These are phyloP conservation scores for Oehlia diaphana DNA, from an alignment of 192 early-diverging fungal species.

Conservation along the genomic window DNA sequence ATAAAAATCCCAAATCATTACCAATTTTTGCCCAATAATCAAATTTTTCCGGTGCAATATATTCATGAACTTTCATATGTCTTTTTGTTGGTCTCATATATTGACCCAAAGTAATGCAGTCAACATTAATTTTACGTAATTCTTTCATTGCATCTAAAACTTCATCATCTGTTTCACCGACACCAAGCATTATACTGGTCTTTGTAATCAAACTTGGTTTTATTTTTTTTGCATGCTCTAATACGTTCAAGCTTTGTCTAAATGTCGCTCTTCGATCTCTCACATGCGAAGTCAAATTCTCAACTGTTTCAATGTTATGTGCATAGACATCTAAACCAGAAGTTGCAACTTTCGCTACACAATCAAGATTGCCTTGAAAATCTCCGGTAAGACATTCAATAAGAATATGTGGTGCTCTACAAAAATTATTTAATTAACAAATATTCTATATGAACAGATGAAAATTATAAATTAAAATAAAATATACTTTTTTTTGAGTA, in stretches of 20 bases:
- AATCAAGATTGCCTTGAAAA: slow-evolving; percentile 76
- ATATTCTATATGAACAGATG: background rate
- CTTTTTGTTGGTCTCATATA: slow-evolving; percentile 99
- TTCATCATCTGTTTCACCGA: slow-evolving; percentile 94
- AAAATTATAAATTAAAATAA: background rate
- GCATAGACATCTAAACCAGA: slow-evolving; percentile 98
- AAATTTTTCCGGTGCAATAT: slow-evolving; percentile 91
- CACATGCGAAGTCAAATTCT: slow-evolving; percentile 83
- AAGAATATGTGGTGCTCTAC: slow-evolving; percentile 84
- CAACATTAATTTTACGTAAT: slow-evolving; percentile 78
- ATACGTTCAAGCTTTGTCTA: slow-evolving; percentile 85
- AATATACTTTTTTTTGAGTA: slow-evolving; percentile 79
- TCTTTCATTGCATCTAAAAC: slow-evolving; percentile 85
- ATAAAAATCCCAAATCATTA: slow-evolving; percentile 85
- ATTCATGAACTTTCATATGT: slow-evolving; percentile 97
- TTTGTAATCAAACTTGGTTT: slow-evolving; percentile 88
- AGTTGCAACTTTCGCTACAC: slow-evolving; percentile 78
- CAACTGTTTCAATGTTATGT: slow-evolving; percentile 98
- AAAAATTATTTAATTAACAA: background rate
- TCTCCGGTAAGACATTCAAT: slow-evolving; percentile 98
- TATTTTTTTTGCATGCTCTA: slow-evolving; percentile 83
- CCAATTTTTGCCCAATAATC: slow-evolving; percentile 82
- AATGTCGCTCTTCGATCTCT: slow-evolving; percentile 92
- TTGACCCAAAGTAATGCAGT: slow-evolving; percentile 96
- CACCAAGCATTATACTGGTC: slow-evolving; percentile 97